Conservation (phyloP, 257 asterid genomes). For the Schizonepeta tenuifolia region DNA sequence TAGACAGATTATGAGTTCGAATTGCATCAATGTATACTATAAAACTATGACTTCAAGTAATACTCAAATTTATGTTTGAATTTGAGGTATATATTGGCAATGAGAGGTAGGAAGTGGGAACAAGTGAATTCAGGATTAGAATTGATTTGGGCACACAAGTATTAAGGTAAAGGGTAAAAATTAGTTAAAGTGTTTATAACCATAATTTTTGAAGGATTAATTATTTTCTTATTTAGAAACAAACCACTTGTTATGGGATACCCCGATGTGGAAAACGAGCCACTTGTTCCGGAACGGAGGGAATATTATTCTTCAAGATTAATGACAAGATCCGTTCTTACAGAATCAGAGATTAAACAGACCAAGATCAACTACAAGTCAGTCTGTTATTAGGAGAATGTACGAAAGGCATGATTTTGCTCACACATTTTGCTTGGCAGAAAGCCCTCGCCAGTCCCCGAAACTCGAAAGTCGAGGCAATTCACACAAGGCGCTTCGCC, state of each 20-base stretch:
- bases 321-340: neutral
- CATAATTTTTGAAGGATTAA: too few species aligned
- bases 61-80: too few species aligned
- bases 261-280: too few species aligned
- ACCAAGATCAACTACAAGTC: slow-evolving; percentile 9
- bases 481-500: neutral
- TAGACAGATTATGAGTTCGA: neutral
- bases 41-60: too few species aligned
- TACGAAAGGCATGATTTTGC: slow-evolving; percentile 21
- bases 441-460: neutral
- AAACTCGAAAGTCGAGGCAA: neutral
- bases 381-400: slow-evolving; percentile 20
- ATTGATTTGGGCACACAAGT: too few species aligned
- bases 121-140: neutral
- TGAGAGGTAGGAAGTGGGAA: neutral
- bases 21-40: too few species aligned
- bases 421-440: neutral
- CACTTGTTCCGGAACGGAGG: too few species aligned
- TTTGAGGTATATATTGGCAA: too few species aligned
- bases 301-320: slow-evolving; percentile 17
- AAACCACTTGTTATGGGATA: too few species aligned
- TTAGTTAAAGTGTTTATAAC: too few species aligned
- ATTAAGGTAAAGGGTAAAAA: too few species aligned
- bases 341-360: slow-evolving; percentile 23
- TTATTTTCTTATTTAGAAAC: too few species aligned